These are phyloP conservation scores for Euphorbia tirucalli DNA, from an alignment of 345 rosid species.

Conservation along the genomic window DNA sequence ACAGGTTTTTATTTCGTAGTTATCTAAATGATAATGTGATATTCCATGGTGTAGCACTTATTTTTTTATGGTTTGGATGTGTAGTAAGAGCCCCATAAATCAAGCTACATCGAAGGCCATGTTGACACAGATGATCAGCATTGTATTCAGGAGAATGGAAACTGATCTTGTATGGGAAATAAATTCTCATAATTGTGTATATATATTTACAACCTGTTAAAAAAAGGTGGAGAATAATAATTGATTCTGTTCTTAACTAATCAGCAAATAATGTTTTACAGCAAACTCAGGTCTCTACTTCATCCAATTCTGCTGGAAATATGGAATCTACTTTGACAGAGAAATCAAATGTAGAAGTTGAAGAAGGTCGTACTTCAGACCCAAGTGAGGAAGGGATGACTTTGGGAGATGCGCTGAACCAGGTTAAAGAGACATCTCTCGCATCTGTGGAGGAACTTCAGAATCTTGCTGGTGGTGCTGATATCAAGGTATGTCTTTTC, in stretches of 20 bases:
- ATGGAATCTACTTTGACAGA: conserved; percentile 50
- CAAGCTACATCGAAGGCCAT: conserved; percentile 99
- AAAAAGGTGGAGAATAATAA: conserved; percentile 8
- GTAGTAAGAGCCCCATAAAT: conserved; percentile 96
- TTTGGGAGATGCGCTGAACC: conserved; percentile 78
- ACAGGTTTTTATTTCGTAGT: conserved; percentile 52
- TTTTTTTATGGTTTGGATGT: conserved; percentile 37
- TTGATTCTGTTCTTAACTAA: conserved; percentile 16
- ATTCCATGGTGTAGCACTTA: conserved; percentile 23
- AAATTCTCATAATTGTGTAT: conserved; percentile 16
- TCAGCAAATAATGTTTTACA: conserved; percentile 29
- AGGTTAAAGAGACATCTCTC: conserved; percentile 65
- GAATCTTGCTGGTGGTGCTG: conserved; percentile 94
- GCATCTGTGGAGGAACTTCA: conserved; percentile 97
- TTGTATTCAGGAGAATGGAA: conserved; percentile 94
- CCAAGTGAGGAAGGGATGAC: conserved; percentile 68
- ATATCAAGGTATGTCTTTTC: conserved; percentile 67
- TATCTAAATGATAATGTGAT: conserved; percentile 8
- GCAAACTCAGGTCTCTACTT: conserved; percentile 55
- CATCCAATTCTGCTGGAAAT: conserved; percentile 46
- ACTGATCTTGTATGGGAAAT: conserved; percentile 62
- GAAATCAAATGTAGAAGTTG: conserved; percentile 41
- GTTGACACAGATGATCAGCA: conserved; percentile 98
- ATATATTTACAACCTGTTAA: background rate
- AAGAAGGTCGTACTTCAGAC: conserved; percentile 49